Base-by-base conservation (phyloP, 2,329 filamentous ascomycete species). In the Tolypocladium pustulatum region DNA sequence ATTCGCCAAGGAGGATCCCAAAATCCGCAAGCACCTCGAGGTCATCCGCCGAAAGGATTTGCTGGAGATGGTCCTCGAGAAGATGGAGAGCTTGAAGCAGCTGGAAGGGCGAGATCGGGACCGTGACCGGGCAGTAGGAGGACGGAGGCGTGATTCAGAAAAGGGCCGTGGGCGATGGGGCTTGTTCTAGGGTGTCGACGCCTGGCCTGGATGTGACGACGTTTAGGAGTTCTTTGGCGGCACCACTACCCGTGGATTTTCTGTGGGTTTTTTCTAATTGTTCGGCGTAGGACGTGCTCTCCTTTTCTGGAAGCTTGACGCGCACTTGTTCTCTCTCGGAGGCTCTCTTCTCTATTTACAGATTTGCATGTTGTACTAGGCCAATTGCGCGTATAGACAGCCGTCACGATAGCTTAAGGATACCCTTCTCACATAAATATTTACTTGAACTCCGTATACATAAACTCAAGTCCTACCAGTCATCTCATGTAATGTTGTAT, bases 1-100 rank as follows among this genome's bases (percentile, higher is more conserved):
- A 32, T 97, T 99, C 66, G 94, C 94, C 3, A 85, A 90, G 57
- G 94, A 99, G 73, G 95, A 99, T 68, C 89, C 91, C 22, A 94
- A 93, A 73, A 88, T 99, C 62, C 83, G 87, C 62, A 82, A 87
- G 54, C 95, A 99, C 71, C 79, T 99, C 51, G 95, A 99, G 66
- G 86, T 97, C 30, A 96, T 97, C 64, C 83, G 87, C 62, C 82
- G 92, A 64, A 99, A 99, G 75, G 92, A 97, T 68, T 79, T 97
- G 60, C 81, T 99, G 5, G 93, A 99, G 76, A 78, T 97, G 58
- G 94, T 96, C 6, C 79, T 99, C 36, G 88, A 91, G 70, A 97
- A 99, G 80, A 97, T 99, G 84, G 92, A 97, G 71, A 88, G 90
- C 59, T 75, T 99, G 66, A 81, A 90, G 60, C 88, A 92, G 67